A percentile compares a stretch with the other conserved stretches of the same genome.
These are phyloP conservation scores for Biscogniauxia sp. DNA, from an alignment of 2,329 filamentous ascomycete species.

Conservation along the genomic window DNA sequence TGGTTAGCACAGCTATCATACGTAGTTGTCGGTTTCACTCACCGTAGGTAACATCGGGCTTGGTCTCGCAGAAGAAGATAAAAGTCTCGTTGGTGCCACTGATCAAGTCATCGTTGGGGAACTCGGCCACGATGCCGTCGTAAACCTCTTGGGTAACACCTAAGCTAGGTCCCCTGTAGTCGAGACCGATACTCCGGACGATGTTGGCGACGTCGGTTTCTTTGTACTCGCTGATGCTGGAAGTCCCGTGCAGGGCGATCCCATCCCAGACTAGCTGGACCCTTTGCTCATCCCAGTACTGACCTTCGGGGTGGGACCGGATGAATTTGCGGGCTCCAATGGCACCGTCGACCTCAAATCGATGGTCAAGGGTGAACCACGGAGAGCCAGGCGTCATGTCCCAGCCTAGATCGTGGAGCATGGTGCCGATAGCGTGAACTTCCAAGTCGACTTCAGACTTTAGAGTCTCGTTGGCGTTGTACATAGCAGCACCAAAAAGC, in stretches of 20 bases:
- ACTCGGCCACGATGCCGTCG: slow-evolving; percentile 11
- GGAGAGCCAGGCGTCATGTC: slow-evolving; percentile 14
- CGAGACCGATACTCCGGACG: slow-evolving; percentile 12
- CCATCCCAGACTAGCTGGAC: slow-evolving; percentile 17
- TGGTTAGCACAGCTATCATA: not conserved
- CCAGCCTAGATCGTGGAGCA: slow-evolving; percentile 20
- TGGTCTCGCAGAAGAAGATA: slow-evolving; percentile 18
- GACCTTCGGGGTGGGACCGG: slow-evolving; percentile 9
- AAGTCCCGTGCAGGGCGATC: slow-evolving; percentile 14
- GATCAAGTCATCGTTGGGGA: slow-evolving; percentile 14
- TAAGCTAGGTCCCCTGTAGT: slow-evolving; percentile 9
- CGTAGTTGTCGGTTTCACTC: not conserved
- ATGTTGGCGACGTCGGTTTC: slow-evolving; percentile 14
- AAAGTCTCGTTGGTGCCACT: slow-evolving; percentile 19
- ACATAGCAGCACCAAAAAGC: slow-evolving; percentile 16
- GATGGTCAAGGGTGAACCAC: slow-evolving; percentile 8
- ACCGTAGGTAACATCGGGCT: slow-evolving; percentile 19
- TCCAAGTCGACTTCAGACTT: slow-evolving; percentile 11
- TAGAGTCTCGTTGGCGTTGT: slow-evolving; percentile 16
- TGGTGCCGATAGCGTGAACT: slow-evolving; percentile 6
- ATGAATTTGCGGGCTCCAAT: slow-evolving; percentile 13
- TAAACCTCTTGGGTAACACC: slow-evolving; percentile 16
- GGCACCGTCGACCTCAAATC: slow-evolving; percentile 19
- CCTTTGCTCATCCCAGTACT: slow-evolving; percentile 11
- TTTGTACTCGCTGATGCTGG: slow-evolving; percentile 11